These are phyloP conservation scores for Hypoxylon sp. DNA, from an alignment of 2,329 filamentous ascomycete genomes.

Conservation along the genomic window DNA sequence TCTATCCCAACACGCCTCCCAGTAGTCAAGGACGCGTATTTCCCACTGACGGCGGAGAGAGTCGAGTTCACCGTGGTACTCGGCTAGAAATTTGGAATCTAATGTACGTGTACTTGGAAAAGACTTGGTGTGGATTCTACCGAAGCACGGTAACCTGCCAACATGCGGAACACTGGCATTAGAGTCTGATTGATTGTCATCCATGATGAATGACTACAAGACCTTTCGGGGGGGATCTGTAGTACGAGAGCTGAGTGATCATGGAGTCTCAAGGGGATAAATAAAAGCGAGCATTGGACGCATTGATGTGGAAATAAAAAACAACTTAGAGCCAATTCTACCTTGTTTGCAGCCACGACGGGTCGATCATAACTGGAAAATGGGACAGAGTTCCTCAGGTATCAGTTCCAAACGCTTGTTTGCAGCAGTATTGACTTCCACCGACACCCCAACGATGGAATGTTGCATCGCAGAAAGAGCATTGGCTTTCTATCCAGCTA, in stretches of 20 bases:
- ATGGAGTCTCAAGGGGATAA: neutral
- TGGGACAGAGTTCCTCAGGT: constrained; percentile 12
- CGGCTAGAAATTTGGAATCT: constrained; percentile 23
- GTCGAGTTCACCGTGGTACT: constrained; percentile 25
- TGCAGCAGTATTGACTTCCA: constrained; percentile 8
- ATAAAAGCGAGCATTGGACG: neutral
- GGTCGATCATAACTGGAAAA: neutral
- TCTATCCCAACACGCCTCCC: constrained; percentile 24
- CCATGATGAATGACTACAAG: constrained; percentile 3
- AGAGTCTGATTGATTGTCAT: constrained; percentile 7
- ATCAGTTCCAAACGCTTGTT: constrained; percentile 9
- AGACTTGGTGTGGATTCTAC: constrained; percentile 24
- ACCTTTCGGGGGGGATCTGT: neutral
- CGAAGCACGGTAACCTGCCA: constrained; percentile 20
- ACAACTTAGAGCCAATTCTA: neutral
- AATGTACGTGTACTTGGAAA: constrained; percentile 29
- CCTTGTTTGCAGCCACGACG: constrained; percentile 3
- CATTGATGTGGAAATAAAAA: constrained; percentile 8
- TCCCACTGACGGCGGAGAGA: constrained; percentile 22
- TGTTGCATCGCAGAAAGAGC: neutral
- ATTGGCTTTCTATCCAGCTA: constrained; percentile 2
- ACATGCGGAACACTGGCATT: neutral
- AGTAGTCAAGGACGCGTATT: constrained; percentile 23
- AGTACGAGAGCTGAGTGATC: constrained; percentile 1
- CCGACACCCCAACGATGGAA: constrained; percentile 7